Conservation (phyloP, 495 filamentous ascomycete genomes). For the Lasiosphaeria miniovina region DNA sequence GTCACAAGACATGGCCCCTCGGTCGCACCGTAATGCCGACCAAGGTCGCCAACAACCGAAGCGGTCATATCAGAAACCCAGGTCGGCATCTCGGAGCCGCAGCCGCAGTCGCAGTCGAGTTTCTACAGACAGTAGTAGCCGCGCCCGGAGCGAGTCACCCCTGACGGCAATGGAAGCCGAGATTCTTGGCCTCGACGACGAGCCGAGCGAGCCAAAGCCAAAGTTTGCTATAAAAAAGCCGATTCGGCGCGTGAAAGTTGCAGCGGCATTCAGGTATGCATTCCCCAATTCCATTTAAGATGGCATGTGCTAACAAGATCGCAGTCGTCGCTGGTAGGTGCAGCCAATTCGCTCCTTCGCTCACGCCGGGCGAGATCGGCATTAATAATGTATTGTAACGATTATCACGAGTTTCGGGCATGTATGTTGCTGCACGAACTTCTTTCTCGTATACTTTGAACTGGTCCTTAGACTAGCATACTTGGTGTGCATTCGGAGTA, state of each 20-base stretch:
- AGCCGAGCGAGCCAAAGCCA: slow-evolving; percentile 12
- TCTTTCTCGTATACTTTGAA: too few species aligned
- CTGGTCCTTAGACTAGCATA: too few species aligned
- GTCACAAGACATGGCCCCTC: slow-evolving; percentile 16
- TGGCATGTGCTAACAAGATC: too few species aligned
- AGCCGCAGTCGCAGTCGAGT: slow-evolving; percentile 15
- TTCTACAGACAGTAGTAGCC: slow-evolving; percentile 6
- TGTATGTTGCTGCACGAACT: too few species aligned
- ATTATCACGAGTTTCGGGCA: too few species aligned
- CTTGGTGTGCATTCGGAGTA: too few species aligned
- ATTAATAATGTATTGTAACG: too few species aligned
- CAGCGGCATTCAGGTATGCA: slow-evolving; percentile 28
- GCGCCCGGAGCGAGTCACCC: slow-evolving; percentile 26
- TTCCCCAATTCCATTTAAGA: not conserved
- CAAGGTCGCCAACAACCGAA: slow-evolving; percentile 7
- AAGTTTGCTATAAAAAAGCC: slow-evolving; percentile 10
- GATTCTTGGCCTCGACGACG: slow-evolving; percentile 23
- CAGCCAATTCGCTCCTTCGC: too few species aligned
- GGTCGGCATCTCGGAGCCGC: slow-evolving; percentile 14
- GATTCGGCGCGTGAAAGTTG: slow-evolving; percentile 18
- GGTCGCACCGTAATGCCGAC: slow-evolving; percentile 13
- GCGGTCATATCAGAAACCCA: slow-evolving; percentile 12
- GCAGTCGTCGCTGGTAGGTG: too few species aligned
- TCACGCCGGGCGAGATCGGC: too few species aligned
- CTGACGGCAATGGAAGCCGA: slow-evolving; percentile 24